phyloP scores from a whole-genome alignment of 352 stramenopile species.

The Pythium dissimile region DNA sequence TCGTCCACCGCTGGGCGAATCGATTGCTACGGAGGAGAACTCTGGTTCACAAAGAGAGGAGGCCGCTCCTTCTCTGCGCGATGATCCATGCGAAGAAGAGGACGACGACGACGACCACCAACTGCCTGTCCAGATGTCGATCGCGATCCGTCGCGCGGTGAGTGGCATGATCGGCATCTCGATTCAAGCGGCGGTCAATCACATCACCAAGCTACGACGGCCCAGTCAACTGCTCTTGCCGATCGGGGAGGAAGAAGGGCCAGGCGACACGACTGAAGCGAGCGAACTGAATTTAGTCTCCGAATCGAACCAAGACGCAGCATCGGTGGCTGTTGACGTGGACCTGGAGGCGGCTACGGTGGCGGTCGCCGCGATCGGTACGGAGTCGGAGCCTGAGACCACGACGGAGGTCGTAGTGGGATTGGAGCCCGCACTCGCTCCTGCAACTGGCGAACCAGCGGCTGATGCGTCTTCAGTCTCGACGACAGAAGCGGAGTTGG shows the following conservation, averaged over 20 bases:
- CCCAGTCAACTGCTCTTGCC: slow-evolving; percentile 15
- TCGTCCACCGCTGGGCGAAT: no score
- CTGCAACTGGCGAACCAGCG: no score
- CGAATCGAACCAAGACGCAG: background rate
- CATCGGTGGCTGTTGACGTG: background rate
- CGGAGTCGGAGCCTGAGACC: background rate
- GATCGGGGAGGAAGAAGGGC: slow-evolving; percentile 21
- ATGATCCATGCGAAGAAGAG: no score
- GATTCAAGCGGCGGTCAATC: slow-evolving; percentile 32
- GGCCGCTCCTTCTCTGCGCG: background rate
- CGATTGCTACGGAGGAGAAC: background rate
- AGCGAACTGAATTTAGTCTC: background rate
- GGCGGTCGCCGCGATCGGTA: no score
- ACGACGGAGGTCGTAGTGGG: no score
- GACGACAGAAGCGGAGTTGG: no score
- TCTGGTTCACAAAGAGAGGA: background rate
- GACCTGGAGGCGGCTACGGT: background rate
- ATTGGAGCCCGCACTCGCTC: no score
- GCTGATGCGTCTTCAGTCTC: no score
- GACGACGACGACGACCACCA: slow-evolving; percentile 5
- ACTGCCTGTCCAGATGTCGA: slow-evolving; percentile 37
- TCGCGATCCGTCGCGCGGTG: slow-evolving; percentile 34
- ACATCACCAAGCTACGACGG: slow-evolving; percentile 26
- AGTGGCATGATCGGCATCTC: slow-evolving; percentile 40
- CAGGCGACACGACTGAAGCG: background rate